phyloP scores from a whole-genome alignment of 192 early-diverging fungal species.

The Backusella sp. region DNA sequence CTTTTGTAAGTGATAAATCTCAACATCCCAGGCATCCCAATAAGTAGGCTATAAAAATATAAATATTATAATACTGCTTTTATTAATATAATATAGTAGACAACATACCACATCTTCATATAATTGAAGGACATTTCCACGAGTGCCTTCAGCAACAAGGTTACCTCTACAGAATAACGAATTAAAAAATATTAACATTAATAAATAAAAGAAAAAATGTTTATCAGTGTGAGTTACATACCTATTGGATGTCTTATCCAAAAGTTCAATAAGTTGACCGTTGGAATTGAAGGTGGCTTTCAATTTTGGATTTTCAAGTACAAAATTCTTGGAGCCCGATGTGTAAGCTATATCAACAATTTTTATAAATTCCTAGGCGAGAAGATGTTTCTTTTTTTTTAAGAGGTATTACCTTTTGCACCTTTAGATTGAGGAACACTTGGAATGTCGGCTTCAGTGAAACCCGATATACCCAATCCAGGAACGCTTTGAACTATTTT shows the following conservation, averaged over 20 bases:
- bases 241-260: conserved; percentile 44
- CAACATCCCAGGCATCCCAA: conserved; percentile 69
- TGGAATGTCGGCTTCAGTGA: not conserved
- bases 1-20: conserved; percentile 95
- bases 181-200: not conserved
- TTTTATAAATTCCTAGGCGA: not conserved
- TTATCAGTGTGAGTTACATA: not conserved
- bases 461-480: conserved; percentile 12
- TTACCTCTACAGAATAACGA: conserved; percentile 40
- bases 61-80: conserved; percentile 40
- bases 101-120: conserved; percentile 78
- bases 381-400: too few species aligned
- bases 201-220: not conserved
- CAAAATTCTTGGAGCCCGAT: conserved; percentile 26
- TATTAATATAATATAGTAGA: conserved; percentile 12
- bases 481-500: conserved; percentile 17
- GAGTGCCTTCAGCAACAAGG: conserved; percentile 44
- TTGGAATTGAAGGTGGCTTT: conserved; percentile 63
- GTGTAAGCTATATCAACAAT: conserved; percentile 12
- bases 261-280: conserved; percentile 70
- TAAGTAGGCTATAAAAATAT: conserved; percentile 41
- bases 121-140: conserved; percentile 75
- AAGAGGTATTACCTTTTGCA: not conserved
- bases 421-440: not conserved
- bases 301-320: conserved; percentile 77